Percentiles rank a stretch among this genome's conserved stretches.
These are phyloP conservation scores for Dioscorea cayenensis DNA, from an alignment of 116 monocot species.

Conservation along the genomic window DNA sequence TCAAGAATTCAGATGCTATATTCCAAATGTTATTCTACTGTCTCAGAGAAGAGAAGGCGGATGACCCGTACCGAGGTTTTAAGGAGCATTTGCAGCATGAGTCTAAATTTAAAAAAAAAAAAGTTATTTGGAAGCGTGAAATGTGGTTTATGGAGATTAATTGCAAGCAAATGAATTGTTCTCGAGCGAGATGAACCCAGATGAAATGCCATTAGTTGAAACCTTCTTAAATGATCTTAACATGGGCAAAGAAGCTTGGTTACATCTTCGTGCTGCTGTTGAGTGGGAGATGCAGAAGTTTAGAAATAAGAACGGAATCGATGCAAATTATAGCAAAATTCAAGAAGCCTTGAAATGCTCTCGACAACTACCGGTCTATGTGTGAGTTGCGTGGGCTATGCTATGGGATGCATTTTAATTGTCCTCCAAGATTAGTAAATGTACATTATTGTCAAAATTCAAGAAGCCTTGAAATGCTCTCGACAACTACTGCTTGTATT, in stretches of 20 bases:
- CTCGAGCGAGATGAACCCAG: not conserved
- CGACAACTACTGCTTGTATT: no score
- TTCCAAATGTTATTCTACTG: no score
- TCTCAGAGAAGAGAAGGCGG: no score
- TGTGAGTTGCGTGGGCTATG: no score
- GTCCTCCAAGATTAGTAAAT: no score
- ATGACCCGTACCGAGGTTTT: slow-evolving; percentile 27
- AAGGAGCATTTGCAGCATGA: slow-evolving; percentile 40
- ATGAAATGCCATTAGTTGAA: slow-evolving; percentile 3
- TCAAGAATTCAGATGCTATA: no score
- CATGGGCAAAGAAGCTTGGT: slow-evolving; percentile 34
- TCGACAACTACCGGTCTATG: no score
- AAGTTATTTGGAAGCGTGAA: slow-evolving; percentile 6
- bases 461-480: no score
- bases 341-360: no score
- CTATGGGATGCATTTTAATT: no score
- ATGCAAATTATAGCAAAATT: no score
- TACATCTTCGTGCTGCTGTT: slow-evolving; percentile 30
- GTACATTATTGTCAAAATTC: no score
- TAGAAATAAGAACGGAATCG: slow-evolving; percentile 27
- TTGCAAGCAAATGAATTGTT: slow-evolving; percentile 10
- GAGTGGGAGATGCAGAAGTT: slow-evolving; percentile 37
- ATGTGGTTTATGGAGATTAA: slow-evolving; percentile 18
- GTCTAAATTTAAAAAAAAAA: slow-evolving; percentile 18
- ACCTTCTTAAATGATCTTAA: slow-evolving; percentile 19